These are phyloP conservation scores for Dicorynia guianensis DNA, from an alignment of 306 rosid species.

Conservation along the genomic window DNA sequence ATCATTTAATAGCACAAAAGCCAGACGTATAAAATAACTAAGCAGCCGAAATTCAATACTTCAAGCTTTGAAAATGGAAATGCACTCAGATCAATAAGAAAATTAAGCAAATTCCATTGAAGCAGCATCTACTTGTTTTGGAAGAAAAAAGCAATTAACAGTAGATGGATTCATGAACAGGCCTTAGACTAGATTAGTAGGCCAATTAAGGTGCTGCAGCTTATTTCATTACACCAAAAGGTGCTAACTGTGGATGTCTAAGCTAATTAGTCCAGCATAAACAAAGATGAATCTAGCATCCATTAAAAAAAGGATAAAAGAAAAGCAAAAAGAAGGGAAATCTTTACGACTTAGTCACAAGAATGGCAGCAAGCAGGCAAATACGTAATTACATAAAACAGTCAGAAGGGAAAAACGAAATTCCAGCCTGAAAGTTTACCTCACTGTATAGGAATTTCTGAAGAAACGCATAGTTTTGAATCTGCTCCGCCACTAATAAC, in stretches of 20 bases:
- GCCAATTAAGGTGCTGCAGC: too few relatives aligned
- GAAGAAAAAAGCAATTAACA: too few relatives aligned
- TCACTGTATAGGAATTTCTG: constrained; percentile 65
- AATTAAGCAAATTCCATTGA: too few relatives aligned
- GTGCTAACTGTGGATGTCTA: too few relatives aligned
- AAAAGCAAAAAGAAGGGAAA: background rate
- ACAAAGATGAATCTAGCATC: background rate
- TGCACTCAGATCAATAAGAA: too few relatives aligned
- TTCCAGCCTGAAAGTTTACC: constrained; percentile 17
- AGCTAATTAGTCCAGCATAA: background rate
- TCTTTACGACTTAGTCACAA: background rate
- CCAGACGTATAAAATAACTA: too few relatives aligned
- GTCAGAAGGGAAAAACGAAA: background rate
- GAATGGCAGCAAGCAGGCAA: background rate
- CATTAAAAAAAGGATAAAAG: background rate
- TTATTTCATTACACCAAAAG: too few relatives aligned
- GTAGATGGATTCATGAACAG: too few relatives aligned
- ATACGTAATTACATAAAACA: background rate
- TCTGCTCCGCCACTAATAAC: constrained; percentile 92
- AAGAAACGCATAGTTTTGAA: constrained; percentile 79
- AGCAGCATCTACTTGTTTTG: too few relatives aligned
- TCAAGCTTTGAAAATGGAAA: too few relatives aligned
- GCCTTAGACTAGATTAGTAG: too few relatives aligned
- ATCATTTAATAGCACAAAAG: background rate
- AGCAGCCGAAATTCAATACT: too few relatives aligned